phyloP scores from a whole-genome alignment of 2,329 filamentous ascomycete species.

The Aspergillus caelatus region DNA sequence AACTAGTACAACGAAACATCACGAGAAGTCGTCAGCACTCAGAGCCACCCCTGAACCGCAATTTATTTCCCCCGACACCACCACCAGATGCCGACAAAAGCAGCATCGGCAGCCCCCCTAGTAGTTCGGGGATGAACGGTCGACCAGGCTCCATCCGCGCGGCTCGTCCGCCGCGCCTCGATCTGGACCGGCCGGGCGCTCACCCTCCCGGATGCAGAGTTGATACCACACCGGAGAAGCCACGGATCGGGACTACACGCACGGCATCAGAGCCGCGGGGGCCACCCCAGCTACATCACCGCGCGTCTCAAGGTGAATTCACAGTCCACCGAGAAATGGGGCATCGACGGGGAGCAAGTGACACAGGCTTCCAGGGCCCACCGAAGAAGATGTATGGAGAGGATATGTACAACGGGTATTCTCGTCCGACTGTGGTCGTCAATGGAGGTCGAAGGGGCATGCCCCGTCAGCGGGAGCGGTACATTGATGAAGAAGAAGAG shows the following conservation, averaged over 20 bases:
- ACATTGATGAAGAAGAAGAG: constrained; percentile 80
- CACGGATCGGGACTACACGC: constrained; percentile 50
- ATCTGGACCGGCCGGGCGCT: constrained; percentile 36
- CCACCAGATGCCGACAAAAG: constrained; percentile 83
- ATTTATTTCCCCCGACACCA: constrained; percentile 95
- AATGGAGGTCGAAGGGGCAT: constrained; percentile 42
- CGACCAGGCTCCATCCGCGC: constrained; percentile 54
- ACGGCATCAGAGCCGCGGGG: constrained; percentile 57
- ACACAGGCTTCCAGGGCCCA: constrained; percentile 30
- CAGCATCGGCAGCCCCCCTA: constrained; percentile 31
- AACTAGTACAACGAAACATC: constrained; percentile 85
- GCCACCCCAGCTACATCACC: constrained; percentile 40
- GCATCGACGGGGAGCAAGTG: constrained; percentile 35
- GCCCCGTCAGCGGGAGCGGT: constrained; percentile 56
- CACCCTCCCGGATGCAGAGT: constrained; percentile 37
- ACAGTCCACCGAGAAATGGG: constrained; percentile 34
- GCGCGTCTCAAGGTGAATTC: constrained; percentile 27
- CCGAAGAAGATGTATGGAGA: constrained; percentile 41
- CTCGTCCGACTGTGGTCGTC: constrained; percentile 53
- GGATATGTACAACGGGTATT: constrained; percentile 65
- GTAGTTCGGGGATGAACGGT: constrained; percentile 39
- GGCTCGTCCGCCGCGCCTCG: constrained; percentile 50
- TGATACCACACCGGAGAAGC: constrained; percentile 36
- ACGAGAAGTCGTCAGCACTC: constrained; percentile 78
- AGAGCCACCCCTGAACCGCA: constrained; percentile 76